A percentile compares a stretch with the other conserved stretches of the same genome.
These are phyloP conservation scores for Paracamarosporium sp. DNA, from an alignment of 2,329 filamentous ascomycete species.

Conservation along the genomic window DNA sequence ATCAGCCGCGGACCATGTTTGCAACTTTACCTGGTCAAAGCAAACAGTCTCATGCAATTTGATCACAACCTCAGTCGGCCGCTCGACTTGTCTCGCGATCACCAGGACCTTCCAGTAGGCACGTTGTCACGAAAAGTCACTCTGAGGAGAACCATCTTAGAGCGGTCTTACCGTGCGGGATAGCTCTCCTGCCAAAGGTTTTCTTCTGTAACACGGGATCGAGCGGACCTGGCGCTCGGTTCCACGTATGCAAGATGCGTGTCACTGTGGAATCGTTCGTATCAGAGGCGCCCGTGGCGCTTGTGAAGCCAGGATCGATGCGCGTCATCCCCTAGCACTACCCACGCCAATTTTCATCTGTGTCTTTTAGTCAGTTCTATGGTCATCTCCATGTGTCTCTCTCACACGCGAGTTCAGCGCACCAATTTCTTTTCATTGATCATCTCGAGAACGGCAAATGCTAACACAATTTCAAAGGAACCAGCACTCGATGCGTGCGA, in stretches of 20 bases:
- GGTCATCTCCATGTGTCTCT: slow-evolving; percentile 36
- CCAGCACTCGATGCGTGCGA: slow-evolving; percentile 6
- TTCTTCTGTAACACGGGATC: slow-evolving; percentile 39
- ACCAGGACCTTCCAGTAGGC: neutral
- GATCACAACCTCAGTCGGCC: neutral
- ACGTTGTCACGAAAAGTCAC: neutral
- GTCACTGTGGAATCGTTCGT: slow-evolving; percentile 34
- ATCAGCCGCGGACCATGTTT: neutral
- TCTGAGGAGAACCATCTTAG: slow-evolving; percentile 18
- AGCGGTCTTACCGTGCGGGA: slow-evolving; percentile 16
- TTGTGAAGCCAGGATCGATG: slow-evolving; percentile 33
- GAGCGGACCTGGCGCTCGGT: slow-evolving; percentile 43
- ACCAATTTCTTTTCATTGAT: slow-evolving; percentile 24
- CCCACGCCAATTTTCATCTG: slow-evolving; percentile 25
- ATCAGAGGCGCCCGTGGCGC: slow-evolving; percentile 41
- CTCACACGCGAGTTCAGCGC: slow-evolving; percentile 33
- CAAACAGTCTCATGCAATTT: neutral
- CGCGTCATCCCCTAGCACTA: slow-evolving; percentile 37
- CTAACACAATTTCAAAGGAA: slow-evolving; percentile 12
- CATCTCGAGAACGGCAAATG: slow-evolving; percentile 18
- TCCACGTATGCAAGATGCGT: slow-evolving; percentile 47
- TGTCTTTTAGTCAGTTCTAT: slow-evolving; percentile 19
- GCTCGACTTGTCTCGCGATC: slow-evolving; percentile 2
- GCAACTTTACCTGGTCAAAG: neutral
- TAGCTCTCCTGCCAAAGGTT: slow-evolving; percentile 20